Percentiles rank a stretch among this genome's conserved stretches.
Conservation (phyloP, 768 basidiomycete genomes). For the Cyathus striatus region DNA sequence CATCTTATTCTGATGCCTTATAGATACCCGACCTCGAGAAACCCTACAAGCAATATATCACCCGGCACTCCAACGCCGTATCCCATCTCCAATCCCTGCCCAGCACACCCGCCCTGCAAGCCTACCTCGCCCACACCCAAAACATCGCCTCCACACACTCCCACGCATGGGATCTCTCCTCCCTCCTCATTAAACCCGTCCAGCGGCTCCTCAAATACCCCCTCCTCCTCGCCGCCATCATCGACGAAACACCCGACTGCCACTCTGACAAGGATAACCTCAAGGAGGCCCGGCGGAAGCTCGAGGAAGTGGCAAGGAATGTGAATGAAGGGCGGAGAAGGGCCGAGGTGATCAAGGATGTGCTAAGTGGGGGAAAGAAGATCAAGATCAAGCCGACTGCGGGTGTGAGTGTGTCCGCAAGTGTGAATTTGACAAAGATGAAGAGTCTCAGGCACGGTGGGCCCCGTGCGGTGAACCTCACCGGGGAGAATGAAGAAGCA, state of each 20-base stretch:
- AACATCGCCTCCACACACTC: constrained; percentile 65
- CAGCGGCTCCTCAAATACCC: constrained; percentile 95
- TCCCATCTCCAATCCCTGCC: constrained; percentile 52
- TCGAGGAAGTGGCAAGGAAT: constrained; percentile 70
- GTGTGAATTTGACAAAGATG: constrained; percentile 58
- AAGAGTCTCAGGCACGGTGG: constrained; percentile 41
- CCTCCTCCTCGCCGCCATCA: constrained; percentile 72
- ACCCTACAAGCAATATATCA: constrained; percentile 78
- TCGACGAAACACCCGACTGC: constrained; percentile 65
- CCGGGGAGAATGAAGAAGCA: constrained; percentile 33
- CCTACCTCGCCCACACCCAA: constrained; percentile 65
- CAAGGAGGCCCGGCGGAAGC: constrained; percentile 43
- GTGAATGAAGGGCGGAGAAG: constrained; percentile 78
- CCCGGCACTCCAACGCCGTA: constrained; percentile 70
- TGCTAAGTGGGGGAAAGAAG: constrained; percentile 46
- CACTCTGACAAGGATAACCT: constrained; percentile 65
- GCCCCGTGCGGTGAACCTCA: constrained; percentile 6
- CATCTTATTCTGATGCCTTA: too few relatives aligned
- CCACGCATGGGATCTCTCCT: constrained; percentile 89
- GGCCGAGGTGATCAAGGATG: constrained; percentile 75
- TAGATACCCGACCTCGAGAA: constrained; percentile 69
- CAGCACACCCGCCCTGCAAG: constrained; percentile 51
- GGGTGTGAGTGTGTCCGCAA: constrained; percentile 43
- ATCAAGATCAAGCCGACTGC: constrained; percentile 9
- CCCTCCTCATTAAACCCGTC: constrained; percentile 95